Evolutionary conservation across 2,329 filamentous ascomycete genomes (phyloP), one percentile per base, ranked within the genome.

Genomic region (Hymenoscyphus linearis): DNA sequence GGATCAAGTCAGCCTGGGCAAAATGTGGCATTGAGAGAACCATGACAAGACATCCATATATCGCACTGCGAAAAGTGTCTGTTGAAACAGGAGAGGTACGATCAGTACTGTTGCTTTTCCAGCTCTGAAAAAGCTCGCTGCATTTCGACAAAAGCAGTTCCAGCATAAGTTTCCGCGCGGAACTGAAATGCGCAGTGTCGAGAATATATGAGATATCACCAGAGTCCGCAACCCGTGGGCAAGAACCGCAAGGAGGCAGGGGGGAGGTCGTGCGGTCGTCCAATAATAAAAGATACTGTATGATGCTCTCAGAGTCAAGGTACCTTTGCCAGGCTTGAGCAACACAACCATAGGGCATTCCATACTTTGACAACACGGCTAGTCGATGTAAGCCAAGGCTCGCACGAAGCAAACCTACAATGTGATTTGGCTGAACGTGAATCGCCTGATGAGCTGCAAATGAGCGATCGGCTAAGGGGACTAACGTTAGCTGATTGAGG

Each of bases 391-490:
- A 60, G 16, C 90, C 89, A 40, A 88, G 85, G 68, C 89, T 91
- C 16, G 82, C 80, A 63, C 85, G 78, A n/a, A 96, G 72, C 4
- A 96, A 75, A 65, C 85, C 85, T 40, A 89, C 75, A 25, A 96
- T 74, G 65, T 92, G 85, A 35, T 81, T 71, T 3, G 89, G 85
- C 16, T 82, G 81, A 44, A 86, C 82, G 72, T 89, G 88, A 12
- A 78, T 74, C 2, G 86, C 83, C 66, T 87, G 81, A 18, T 84
- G 82, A 4, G 84, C 81, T n/a, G 85, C 83, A 73, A 89, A 90
- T 4, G 80, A 76, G 60, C 83, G 78, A 69, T 96, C 91, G 44
- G 80, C 86, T 89, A 65, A 34, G n/a, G 37, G 58, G 14, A n/a
- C 61, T 53, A 67, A 62, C 61, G 61, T 62, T 55, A 62, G 53